Conservation (phyloP, 2,329 filamentous ascomycete species). For the Fusarium odoratissimum region DNA sequence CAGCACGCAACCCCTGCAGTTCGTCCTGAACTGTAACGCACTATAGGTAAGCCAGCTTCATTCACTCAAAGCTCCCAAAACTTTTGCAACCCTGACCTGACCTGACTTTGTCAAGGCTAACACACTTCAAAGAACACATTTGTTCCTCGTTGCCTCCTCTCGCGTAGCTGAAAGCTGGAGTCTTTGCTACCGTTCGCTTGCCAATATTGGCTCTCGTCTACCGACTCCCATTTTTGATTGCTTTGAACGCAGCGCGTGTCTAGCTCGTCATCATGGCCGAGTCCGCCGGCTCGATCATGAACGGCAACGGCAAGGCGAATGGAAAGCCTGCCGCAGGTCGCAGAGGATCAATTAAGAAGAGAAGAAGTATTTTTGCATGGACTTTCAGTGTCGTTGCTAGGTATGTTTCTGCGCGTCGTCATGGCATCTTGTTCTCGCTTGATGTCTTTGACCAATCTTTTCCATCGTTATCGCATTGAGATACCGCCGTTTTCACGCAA, state of each 20-base stretch:
- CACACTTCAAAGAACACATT: slow-evolving; percentile 23
- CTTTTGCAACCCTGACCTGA: slow-evolving; percentile 28
- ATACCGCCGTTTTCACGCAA: background rate
- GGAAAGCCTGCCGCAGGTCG: slow-evolving; percentile 42
- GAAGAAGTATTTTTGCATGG: slow-evolving; percentile 50
- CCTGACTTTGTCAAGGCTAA: slow-evolving; percentile 20
- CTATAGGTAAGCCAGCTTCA: slow-evolving; percentile 22
- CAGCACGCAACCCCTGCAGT: slow-evolving; percentile 30
- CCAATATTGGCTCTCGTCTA: slow-evolving; percentile 21
- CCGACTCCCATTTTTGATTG: slow-evolving; percentile 14
- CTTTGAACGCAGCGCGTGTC: slow-evolving; percentile 30
- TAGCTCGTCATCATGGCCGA: slow-evolving; percentile 50
- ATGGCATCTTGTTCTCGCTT: background rate
- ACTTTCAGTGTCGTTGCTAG: slow-evolving; percentile 65
- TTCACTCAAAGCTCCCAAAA: slow-evolving; percentile 26
- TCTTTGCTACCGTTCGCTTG: slow-evolving; percentile 16
- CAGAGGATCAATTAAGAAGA: slow-evolving; percentile 38
- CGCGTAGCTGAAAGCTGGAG: slow-evolving; percentile 8
- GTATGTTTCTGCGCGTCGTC: slow-evolving; percentile 52
- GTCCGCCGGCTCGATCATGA: slow-evolving; percentile 48
- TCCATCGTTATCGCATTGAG: slow-evolving; percentile 1
- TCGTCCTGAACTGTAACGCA: slow-evolving; percentile 2
- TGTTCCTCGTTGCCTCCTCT: slow-evolving; percentile 9
- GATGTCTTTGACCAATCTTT: slow-evolving; percentile 13
- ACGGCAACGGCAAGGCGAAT: slow-evolving; percentile 52